Conservation (phyloP, 1,284 basidiomycete genomes). For the Sanghuangporus baumii region DNA sequence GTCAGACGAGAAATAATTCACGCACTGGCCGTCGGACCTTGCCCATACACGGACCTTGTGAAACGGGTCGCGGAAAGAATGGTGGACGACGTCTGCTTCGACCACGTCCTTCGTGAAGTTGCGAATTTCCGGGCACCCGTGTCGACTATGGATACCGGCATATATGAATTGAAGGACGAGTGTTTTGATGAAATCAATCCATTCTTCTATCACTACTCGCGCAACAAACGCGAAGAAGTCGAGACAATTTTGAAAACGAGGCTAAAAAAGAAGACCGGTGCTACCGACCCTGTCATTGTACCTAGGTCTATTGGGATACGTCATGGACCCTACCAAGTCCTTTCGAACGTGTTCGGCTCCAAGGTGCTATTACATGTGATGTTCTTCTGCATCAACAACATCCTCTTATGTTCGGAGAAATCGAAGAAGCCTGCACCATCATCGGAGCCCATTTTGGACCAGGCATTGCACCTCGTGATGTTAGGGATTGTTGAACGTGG, state of each 20-base stretch:
- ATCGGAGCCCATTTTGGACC: constrained; percentile 85
- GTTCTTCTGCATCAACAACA: constrained; percentile 71
- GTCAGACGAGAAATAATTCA: constrained; percentile 89
- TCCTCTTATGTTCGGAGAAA: constrained; percentile 55
- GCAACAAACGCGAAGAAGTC: constrained; percentile 95
- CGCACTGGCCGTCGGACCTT: constrained; percentile 82
- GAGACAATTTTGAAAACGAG: constrained; percentile 72
- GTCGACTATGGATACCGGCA: constrained; percentile 71
- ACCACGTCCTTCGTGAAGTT: constrained; percentile 74
- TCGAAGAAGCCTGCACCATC: constrained; percentile 58
- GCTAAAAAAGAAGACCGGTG: constrained; percentile 59
- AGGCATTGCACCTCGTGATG: constrained; percentile 82
- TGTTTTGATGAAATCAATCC: constrained; percentile 87
- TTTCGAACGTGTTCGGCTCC: constrained; percentile 59
- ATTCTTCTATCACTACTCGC: constrained; percentile 94
- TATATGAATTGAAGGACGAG: constrained; percentile 86
- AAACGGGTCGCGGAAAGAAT: constrained; percentile 90
- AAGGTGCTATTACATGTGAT: constrained; percentile 70
- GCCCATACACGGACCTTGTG: constrained; percentile 88
- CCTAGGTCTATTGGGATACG: constrained; percentile 65
- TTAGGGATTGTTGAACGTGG: constrained; percentile 71
- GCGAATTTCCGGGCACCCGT: constrained; percentile 83
- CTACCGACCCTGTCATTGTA: constrained; percentile 65
- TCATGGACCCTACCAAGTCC: constrained; percentile 58
- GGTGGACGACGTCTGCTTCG: constrained; percentile 82